A percentile compares a stretch with the other conserved stretches of the same genome.
Evolutionary conservation across 495 filamentous ascomycete genomes (phyloP).

Genomic region (Aspergillus olivimuriae): DNA sequence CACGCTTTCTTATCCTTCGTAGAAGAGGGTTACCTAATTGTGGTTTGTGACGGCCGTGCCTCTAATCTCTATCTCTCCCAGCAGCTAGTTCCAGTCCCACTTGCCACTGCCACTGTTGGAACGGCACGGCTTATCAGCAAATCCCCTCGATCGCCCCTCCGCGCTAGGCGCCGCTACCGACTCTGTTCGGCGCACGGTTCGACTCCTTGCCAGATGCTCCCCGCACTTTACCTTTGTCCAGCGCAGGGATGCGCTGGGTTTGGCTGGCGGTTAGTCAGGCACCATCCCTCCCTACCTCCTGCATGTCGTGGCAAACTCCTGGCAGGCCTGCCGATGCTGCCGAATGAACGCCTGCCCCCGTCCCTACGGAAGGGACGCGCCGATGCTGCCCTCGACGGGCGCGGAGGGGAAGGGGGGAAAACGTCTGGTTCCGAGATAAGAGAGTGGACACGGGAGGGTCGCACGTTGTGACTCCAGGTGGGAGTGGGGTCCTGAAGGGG

Average conservation of each 20-base stretch:
- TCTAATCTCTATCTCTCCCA: too few relatives aligned
- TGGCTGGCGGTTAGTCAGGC: neutral
- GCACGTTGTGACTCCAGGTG: neutral
- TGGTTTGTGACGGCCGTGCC: too few relatives aligned
- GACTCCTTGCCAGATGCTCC: neutral
- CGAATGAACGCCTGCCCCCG: too few relatives aligned
- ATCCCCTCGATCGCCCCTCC: constrained; percentile 14
- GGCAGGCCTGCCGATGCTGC: too few relatives aligned
- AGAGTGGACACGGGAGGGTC: neutral
- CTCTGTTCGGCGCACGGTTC: constrained; percentile 1
- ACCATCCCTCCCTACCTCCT: neutral
- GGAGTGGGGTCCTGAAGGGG: too few relatives aligned
- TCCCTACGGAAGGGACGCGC: too few relatives aligned
- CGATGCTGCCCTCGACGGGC: neutral
- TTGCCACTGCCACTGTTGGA: too few relatives aligned
- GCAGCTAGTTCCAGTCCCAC: too few relatives aligned
- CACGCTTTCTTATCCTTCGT: too few relatives aligned
- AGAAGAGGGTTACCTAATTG: too few relatives aligned
- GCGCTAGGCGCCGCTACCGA: constrained; percentile 21
- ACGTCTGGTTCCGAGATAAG: neutral
- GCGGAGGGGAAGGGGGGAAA: neutral
- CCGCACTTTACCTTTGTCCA: too few relatives aligned
- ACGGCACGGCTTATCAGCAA: constrained; percentile 3
- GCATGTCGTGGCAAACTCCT: neutral
- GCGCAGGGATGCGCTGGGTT: neutral